Percentiles rank a stretch among this genome's conserved stretches.
Conservation (phyloP, 768 basidiomycete genomes). For the Tylopilus balloui region DNA sequence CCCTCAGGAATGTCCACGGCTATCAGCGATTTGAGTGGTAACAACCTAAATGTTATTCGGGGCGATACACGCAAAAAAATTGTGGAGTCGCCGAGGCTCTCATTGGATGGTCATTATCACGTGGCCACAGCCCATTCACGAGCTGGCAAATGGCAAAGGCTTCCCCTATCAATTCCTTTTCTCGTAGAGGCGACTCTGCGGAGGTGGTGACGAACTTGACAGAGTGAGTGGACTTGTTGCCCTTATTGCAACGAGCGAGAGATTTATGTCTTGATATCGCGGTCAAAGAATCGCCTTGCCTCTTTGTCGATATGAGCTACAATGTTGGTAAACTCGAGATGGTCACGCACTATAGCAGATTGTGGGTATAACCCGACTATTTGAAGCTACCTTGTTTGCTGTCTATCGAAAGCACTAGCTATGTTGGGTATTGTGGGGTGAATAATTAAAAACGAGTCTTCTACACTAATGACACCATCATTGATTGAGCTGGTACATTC, state of each 20-base stretch:
- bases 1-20: background rate
- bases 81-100: background rate
- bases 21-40: background rate
- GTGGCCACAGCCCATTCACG: background rate
- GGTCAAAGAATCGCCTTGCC: background rate
- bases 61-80: conserved; percentile 17
- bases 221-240: background rate
- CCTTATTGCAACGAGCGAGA: background rate
- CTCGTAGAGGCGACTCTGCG: too few relatives aligned
- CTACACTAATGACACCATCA: background rate
- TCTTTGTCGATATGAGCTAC: conserved; percentile 11
- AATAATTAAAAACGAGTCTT: background rate
- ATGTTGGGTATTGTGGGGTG: background rate
- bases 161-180: too few relatives aligned
- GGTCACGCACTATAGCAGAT: conserved; percentile 16
- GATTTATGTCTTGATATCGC: background rate
- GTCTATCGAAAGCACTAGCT: conserved; percentile 5
- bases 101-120: conserved; percentile 11
- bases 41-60: background rate
- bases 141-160: background rate
- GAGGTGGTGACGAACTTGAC: background rate
- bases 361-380: background rate
- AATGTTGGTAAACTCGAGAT: background rate
- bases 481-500: background rate
- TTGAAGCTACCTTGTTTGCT: background rate